Conservation (phyloP, 2,329 filamentous ascomycete genomes). For the Cytospora piceicola region DNA sequence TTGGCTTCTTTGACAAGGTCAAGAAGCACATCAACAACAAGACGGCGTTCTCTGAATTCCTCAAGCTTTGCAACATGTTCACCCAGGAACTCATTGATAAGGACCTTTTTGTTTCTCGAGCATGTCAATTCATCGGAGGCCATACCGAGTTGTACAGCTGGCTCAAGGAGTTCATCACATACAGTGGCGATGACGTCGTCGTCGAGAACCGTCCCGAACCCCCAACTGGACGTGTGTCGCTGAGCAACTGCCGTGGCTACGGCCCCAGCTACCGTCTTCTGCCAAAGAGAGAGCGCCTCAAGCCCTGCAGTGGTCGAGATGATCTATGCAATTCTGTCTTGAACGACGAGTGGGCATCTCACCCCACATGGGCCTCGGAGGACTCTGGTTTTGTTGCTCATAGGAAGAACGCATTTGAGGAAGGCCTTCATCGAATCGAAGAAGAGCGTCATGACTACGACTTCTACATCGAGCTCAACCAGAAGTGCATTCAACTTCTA, state of each 20-base stretch:
- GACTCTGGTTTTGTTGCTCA: conserved; percentile 98
- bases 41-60: conserved; percentile 89
- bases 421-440: conserved; percentile 92
- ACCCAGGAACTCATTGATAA: conserved; percentile 91
- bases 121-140: conserved; percentile 81
- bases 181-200: conserved; percentile 75
- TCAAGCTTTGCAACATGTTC: conserved; percentile 96
- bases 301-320: conserved; percentile 90
- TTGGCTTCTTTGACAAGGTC: conserved; percentile 92
- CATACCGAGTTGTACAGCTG: conserved; percentile 87
- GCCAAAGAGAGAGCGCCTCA: conserved; percentile 86
- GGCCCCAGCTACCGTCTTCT: conserved; percentile 94
- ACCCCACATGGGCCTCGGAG: conserved; percentile 98
- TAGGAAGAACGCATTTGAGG: conserved; percentile 93
- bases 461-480: conserved; percentile 94
- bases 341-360: conserved; percentile 98
- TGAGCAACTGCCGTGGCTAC: conserved; percentile 94
- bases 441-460: conserved; percentile 99
- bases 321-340: conserved; percentile 91
- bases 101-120: conserved; percentile 79
- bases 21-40: conserved; percentile 97
- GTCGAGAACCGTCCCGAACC: conserved; percentile 78
- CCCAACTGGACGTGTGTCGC: conserved; percentile 80
- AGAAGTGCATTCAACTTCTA: conserved; percentile 92
- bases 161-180: conserved; percentile 83